Evolutionary conservation across 345 rosid species (phyloP).

Genomic region (Aegle marmelos): DNA sequence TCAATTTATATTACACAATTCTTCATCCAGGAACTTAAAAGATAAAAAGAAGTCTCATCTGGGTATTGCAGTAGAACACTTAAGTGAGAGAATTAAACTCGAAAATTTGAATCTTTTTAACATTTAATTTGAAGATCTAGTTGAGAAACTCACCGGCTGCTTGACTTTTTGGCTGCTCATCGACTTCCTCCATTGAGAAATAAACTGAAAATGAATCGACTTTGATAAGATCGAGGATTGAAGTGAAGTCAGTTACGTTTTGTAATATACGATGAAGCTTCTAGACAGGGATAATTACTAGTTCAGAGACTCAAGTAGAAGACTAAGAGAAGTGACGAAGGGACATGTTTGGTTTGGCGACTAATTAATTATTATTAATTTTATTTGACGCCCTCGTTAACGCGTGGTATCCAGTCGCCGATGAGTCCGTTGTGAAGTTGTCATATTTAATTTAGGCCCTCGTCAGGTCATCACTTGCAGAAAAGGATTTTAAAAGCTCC

Average conservation of each 20-base stretch:
- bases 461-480: too few relatives aligned
- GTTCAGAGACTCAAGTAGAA: not conserved
- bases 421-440: not conserved
- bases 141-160: constrained; percentile 30
- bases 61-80: not conserved
- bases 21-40: not conserved
- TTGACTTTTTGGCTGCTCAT: constrained; percentile 40
- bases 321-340: not conserved
- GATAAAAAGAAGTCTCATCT: not conserved
- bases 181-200: constrained; percentile 43
- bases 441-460: not conserved
- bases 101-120: not conserved
- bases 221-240: not conserved
- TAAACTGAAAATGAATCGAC: not conserved
- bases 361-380: not conserved
- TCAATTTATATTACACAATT: not conserved
- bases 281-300: constrained; percentile 6
- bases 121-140: not conserved
- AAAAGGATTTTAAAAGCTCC: too few relatives aligned
- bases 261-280: constrained; percentile 32
- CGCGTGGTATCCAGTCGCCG: not conserved
- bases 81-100: not conserved
- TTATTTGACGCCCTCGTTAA: not conserved
- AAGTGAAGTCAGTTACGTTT: not conserved
- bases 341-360: not conserved